Conservation (phyloP, 495 filamentous ascomycete species). For the Penicillium crystallinum region DNA sequence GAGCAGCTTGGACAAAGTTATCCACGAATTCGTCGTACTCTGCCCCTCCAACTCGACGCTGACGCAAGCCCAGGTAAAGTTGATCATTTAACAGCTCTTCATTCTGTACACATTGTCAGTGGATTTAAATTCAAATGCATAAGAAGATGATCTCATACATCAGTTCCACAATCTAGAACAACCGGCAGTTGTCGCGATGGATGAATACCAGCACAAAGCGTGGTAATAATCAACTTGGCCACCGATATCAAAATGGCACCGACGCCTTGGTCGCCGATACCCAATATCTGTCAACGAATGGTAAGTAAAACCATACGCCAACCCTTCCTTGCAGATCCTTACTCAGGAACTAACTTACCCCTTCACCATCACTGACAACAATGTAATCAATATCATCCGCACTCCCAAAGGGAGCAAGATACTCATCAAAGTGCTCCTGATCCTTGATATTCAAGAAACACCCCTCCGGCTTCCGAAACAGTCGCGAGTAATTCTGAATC, state of each 20-base stretch:
- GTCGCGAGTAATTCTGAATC: conserved; percentile 74
- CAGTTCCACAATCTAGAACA: conserved; percentile 81
- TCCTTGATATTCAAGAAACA: conserved; percentile 54
- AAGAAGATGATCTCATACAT: conserved; percentile 36
- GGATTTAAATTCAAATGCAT: neutral
- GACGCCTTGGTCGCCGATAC: conserved; percentile 88
- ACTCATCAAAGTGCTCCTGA: conserved; percentile 52
- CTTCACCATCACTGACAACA: conserved; percentile 75
- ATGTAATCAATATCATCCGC: conserved; percentile 82
- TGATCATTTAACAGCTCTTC: conserved; percentile 70
- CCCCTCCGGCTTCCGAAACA: conserved; percentile 74
- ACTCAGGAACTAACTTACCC: conserved; percentile 30
- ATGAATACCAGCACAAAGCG: conserved; percentile 80
- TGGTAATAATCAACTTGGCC: conserved; percentile 78
- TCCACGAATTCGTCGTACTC: conserved; percentile 78
- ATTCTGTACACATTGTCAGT: conserved; percentile 46
- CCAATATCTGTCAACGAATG: conserved; percentile 58
- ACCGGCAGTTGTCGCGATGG: conserved; percentile 75
- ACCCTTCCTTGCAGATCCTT: neutral
- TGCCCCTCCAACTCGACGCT: conserved; percentile 60
- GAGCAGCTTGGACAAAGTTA: conserved; percentile 60
- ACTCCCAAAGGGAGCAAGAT: conserved; percentile 61
- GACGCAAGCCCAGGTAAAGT: conserved; percentile 71
- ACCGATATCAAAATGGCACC: conserved; percentile 81
- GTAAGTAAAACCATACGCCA: neutral